Evolutionary conservation across 805 yeast species (phyloP).

Genomic region (Monosporozyma yasuniensis): DNA sequence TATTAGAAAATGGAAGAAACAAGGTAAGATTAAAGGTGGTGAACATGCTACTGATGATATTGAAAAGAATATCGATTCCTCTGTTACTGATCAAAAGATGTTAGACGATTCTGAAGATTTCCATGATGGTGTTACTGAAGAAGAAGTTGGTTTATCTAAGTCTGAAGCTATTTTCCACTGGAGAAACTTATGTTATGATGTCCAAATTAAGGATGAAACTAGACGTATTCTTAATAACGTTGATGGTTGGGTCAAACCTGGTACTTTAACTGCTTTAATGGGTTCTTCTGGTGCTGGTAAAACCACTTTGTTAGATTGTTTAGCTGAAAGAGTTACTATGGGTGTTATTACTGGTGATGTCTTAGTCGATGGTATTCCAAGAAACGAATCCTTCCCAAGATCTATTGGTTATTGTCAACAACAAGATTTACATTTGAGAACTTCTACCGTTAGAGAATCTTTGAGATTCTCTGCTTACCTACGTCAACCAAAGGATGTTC

Average conservation of each 20-base stretch:
- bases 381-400: slow-evolving; percentile 52
- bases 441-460: slow-evolving; percentile 67
- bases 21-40: slow-evolving; percentile 20
- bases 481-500: slow-evolving; percentile 50
- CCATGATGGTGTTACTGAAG: slow-evolving; percentile 7
- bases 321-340: slow-evolving; percentile 60
- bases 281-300: slow-evolving; percentile 81
- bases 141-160: slow-evolving; percentile 20
- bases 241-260: slow-evolving; percentile 80
- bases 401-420: slow-evolving; percentile 70
- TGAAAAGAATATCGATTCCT: slow-evolving; percentile 13
- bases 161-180: slow-evolving; percentile 59
- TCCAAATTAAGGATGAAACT: slow-evolving; percentile 51
- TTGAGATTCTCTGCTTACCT: slow-evolving; percentile 56
- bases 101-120: slow-evolving; percentile 15
- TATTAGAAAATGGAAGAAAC: slow-evolving; percentile 39
- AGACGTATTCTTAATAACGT: slow-evolving; percentile 55
- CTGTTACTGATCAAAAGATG: slow-evolving; percentile 18
- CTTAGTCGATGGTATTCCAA: slow-evolving; percentile 53
- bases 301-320: slow-evolving; percentile 61
- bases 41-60: slow-evolving; percentile 17
- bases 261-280: slow-evolving; percentile 70
- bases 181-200: slow-evolving; percentile 66
- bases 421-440: slow-evolving; percentile 60
- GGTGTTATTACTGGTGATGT: slow-evolving; percentile 65